Evolutionary conservation across 192 early-diverging fungal species (phyloP).

Genomic region (Backusella tuberculispora): DNA sequence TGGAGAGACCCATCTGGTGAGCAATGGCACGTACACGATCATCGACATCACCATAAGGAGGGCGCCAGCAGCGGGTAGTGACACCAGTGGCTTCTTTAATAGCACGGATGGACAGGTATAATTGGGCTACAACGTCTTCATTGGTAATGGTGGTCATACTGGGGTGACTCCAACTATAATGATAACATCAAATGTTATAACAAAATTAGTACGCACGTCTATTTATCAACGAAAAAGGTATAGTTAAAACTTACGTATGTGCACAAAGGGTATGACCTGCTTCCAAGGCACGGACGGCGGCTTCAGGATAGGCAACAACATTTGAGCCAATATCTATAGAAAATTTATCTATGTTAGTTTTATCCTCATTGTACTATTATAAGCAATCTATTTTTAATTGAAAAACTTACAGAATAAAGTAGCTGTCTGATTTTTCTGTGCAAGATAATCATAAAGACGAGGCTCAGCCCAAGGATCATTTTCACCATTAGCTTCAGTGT

Average conservation of each 20-base stretch:
- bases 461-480: constrained; percentile 36
- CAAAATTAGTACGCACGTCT: neutral
- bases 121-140: constrained; percentile 55
- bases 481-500: neutral
- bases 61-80: constrained; percentile 54
- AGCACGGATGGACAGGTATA: constrained; percentile 40
- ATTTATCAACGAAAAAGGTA: neutral
- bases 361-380: neutral
- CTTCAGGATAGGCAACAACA: constrained; percentile 36
- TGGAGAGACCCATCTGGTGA: constrained; percentile 51
- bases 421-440: constrained; percentile 42
- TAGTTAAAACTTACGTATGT: constrained; percentile 45
- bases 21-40: constrained; percentile 70
- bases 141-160: constrained; percentile 50
- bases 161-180: constrained; percentile 58
- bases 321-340: constrained; percentile 40
- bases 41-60: constrained; percentile 74
- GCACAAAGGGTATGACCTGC: constrained; percentile 59
- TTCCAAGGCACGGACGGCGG: constrained; percentile 23
- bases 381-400: neutral
- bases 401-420: constrained; percentile 38
- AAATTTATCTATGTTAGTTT: neutral
- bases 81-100: constrained; percentile 50
- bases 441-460: constrained; percentile 40
- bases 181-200: constrained; percentile 10